Conservation (phyloP, 768 basidiomycete species). For the Exidia glandulosa region DNA sequence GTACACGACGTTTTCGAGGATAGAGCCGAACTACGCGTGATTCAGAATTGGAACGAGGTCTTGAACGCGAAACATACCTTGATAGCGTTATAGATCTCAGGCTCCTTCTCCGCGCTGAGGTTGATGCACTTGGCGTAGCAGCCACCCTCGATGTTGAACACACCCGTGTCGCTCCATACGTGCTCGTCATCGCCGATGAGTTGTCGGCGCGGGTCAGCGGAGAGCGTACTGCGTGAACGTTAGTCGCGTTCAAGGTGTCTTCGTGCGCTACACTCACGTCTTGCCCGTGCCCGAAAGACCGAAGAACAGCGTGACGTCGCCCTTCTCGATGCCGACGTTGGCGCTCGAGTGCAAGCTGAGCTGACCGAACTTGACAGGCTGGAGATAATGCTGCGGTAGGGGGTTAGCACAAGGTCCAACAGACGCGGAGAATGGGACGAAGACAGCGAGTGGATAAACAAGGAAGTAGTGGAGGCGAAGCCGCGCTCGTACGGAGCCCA, state of each 20-base stretch:
- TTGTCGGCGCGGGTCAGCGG: slow-evolving; percentile 85
- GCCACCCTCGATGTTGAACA: slow-evolving; percentile 99
- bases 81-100: slow-evolving; percentile 94
- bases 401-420: not conserved
- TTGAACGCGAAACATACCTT: too few relatives aligned
- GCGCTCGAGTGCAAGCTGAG: slow-evolving; percentile 96
- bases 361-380: slow-evolving; percentile 97
- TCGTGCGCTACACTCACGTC: slow-evolving; percentile 34
- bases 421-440: too few relatives aligned
- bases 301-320: slow-evolving; percentile 97
- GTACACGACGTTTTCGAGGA: slow-evolving; percentile 99
- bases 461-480: not conserved
- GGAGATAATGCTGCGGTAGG: slow-evolving; percentile 73
- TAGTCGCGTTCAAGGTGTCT: not conserved
- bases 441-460: not conserved
- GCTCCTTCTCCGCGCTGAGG: slow-evolving; percentile 93
- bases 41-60: too few relatives aligned
- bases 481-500: too few relatives aligned
- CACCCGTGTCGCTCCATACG: slow-evolving; percentile 98
- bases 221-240: slow-evolving; percentile 47
- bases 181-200: slow-evolving; percentile 99
- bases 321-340: slow-evolving; percentile 81
- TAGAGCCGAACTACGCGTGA: slow-evolving; percentile 88
- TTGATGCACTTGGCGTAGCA: slow-evolving; percentile 99
- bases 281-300: slow-evolving; percentile 98